Evolutionary conservation across 2,329 filamentous ascomycete species (phyloP), one percentile per base, ranked within the genome.

Genomic region (Magnaporthiopsis poae): DNA sequence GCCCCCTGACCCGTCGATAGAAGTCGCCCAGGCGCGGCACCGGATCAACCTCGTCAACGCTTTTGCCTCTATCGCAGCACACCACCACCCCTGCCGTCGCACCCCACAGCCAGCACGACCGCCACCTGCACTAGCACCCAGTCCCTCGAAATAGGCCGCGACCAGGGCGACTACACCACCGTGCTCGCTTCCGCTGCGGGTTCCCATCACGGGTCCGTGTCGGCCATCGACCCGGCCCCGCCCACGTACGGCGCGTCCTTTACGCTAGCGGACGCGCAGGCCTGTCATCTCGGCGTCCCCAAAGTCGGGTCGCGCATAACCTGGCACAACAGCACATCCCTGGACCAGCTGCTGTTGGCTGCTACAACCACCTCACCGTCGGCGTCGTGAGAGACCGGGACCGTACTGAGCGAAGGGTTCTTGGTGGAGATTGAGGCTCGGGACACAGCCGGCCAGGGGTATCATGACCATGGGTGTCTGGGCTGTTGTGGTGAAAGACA

Each of bases 101-200:
- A 1, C n/a, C 36, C 67, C 35, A 31, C 39, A 13, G 35, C 66
- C 59, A 75, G 80, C 36, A 33, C 33, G 33, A 27, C 33, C 33
- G 33, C 33, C 33, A 33, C 5, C 33, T 66, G 27, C 67, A 0
- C 76, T 0, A 79, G 79, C 68, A 75, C 76, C 35, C 78, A 76
- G 3, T 72, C 86, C 8, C 77, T 88, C 1, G 85, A 87, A 71
- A 73, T 88, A 56, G 85, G 84, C 64, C 87, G 85, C 73, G 85
- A 85, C 0, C 85, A 87, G 69, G 85, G 85, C 2, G 83, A 84
- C 68, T 82, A 80, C 70, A 86, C 85, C 1, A 77, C 80, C 13
- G 81, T 80, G 2, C 78, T 87, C 25, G 85, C 84, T 62, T 72
- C 78, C 70, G 78, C 77, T 27, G 78, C 83, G 1, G 80, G 81